Percentiles rank a stretch among this genome's conserved stretches.
Conservation (phyloP, 2,329 filamentous ascomycete species). For the Pochonia chlamydosporia region DNA sequence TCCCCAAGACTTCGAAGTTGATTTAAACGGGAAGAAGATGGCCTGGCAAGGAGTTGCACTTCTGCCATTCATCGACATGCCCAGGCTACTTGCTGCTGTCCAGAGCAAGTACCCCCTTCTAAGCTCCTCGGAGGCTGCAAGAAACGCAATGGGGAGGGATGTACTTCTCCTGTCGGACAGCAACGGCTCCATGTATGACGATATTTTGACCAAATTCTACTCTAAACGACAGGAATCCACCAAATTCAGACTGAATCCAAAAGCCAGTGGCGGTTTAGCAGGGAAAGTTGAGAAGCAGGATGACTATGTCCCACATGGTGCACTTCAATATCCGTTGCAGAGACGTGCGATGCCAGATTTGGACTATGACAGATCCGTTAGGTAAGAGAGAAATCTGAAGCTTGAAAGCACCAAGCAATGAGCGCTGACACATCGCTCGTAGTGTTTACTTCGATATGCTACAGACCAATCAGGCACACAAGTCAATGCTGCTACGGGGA, state of each 20-base stretch:
- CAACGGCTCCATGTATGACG: constrained; percentile 74
- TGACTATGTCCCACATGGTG: constrained; percentile 76
- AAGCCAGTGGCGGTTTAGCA: constrained; percentile 68
- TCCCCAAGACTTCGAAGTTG: constrained; percentile 85
- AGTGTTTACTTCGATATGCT: constrained; percentile 88
- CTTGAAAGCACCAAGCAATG: background rate
- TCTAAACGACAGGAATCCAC: constrained; percentile 72
- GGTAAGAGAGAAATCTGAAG: constrained; percentile 41
- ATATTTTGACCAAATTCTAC: constrained; percentile 81
- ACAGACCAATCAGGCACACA: constrained; percentile 65
- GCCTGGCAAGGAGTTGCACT: constrained; percentile 95
- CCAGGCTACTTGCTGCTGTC: constrained; percentile 76
- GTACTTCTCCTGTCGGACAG: constrained; percentile 78
- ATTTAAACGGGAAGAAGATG: constrained; percentile 97
- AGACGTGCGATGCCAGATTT: constrained; percentile 67
- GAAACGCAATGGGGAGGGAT: constrained; percentile 77
- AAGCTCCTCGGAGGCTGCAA: constrained; percentile 66
- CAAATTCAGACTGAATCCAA: constrained; percentile 68
- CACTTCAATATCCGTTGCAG: constrained; percentile 71
- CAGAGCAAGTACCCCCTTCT: constrained; percentile 75
- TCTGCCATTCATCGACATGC: constrained; percentile 93
- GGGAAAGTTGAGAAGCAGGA: constrained; percentile 79
- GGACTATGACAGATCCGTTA: constrained; percentile 81
- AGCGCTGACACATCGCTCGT: background rate
- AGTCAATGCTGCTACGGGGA: constrained; percentile 89